phyloP scores from a whole-genome alignment of 1,284 basidiomycete species.

The Thelephora terrestris region DNA sequence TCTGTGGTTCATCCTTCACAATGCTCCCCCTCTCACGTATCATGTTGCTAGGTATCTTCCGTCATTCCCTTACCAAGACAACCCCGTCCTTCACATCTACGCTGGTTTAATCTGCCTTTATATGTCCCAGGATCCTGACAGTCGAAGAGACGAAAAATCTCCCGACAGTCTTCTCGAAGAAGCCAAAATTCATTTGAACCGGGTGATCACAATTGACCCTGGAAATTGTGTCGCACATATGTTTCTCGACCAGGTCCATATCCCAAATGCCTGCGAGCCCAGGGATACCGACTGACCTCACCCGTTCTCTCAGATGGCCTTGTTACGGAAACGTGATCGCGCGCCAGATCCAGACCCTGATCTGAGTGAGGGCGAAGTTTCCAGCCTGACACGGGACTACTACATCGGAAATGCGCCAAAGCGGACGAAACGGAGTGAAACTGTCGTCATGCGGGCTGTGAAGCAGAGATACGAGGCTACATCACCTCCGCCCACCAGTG shows the following conservation, averaged over 20 bases:
- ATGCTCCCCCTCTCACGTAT: constrained; percentile 1
- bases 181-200: constrained; percentile 55
- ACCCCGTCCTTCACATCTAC: constrained; percentile 69
- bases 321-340: too few relatives aligned
- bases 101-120: constrained; percentile 68
- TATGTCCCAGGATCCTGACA: constrained; percentile 32
- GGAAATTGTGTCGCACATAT: constrained; percentile 42
- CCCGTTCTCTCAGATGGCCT: too few relatives aligned
- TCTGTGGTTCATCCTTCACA: constrained; percentile 27
- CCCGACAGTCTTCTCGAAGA: constrained; percentile 17
- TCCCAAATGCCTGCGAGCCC: too few relatives aligned
- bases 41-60: constrained; percentile 56
- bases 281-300: too few relatives aligned
- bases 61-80: constrained; percentile 77
- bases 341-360: constrained; percentile 6
- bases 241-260: constrained; percentile 43
- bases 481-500: too few relatives aligned
- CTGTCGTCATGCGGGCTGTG: too few relatives aligned
- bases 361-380: background rate
- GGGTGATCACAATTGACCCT: constrained; percentile 47
- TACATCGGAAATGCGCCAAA: background rate
- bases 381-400: background rate
- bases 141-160: background rate
- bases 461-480: too few relatives aligned
- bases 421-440: too few relatives aligned